phyloP scores from a whole-genome alignment of 805 yeast genomes.

The Lipomyces mesembrius region DNA sequence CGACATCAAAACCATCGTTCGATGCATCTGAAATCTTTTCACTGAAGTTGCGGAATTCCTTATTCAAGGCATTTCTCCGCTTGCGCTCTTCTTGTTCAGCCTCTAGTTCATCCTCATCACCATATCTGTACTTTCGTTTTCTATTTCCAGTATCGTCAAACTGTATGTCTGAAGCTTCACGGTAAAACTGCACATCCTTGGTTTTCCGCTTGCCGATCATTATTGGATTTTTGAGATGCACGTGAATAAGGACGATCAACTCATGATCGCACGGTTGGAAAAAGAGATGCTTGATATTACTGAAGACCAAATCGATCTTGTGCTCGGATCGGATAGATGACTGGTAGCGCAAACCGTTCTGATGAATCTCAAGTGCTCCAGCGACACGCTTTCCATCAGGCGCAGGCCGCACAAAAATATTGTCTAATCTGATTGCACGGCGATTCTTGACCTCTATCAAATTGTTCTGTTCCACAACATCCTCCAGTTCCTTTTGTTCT shows the following conservation, averaged over 20 bases:
- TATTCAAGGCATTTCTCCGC: slow-evolving; percentile 85
- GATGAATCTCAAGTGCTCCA: slow-evolving; percentile 88
- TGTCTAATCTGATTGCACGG: slow-evolving; percentile 84
- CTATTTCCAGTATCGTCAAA: slow-evolving; percentile 97
- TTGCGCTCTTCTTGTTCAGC: slow-evolving; percentile 98
- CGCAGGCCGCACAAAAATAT: slow-evolving; percentile 89
- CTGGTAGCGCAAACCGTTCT: slow-evolving; percentile 93
- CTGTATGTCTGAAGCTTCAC: slow-evolving; percentile 95
- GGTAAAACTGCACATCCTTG: slow-evolving; percentile 90
- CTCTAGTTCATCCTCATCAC: slow-evolving; percentile 97
- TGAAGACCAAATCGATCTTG: slow-evolving; percentile 81
- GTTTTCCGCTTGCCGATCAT: slow-evolving; percentile 96
- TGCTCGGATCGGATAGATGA: slow-evolving; percentile 84
- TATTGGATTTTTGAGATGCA: slow-evolving; percentile 88
- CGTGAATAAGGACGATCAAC: slow-evolving; percentile 86
- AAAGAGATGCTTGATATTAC: slow-evolving; percentile 89
- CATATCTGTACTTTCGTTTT: slow-evolving; percentile 82
- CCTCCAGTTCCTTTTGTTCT: slow-evolving; percentile 89
- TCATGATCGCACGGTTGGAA: slow-evolving; percentile 97
- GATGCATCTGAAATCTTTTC: slow-evolving; percentile 90
- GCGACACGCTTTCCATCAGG: slow-evolving; percentile 97
- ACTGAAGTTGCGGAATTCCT: slow-evolving; percentile 86
- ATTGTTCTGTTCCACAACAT: slow-evolving; percentile 90
- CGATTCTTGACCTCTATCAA: slow-evolving; percentile 80
- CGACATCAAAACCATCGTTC: slow-evolving; percentile 81